Evolutionary conservation across 2,329 filamentous ascomycete genomes (phyloP), one percentile per base, ranked within the genome.

Genomic region (Arthrobotrys iridis): DNA sequence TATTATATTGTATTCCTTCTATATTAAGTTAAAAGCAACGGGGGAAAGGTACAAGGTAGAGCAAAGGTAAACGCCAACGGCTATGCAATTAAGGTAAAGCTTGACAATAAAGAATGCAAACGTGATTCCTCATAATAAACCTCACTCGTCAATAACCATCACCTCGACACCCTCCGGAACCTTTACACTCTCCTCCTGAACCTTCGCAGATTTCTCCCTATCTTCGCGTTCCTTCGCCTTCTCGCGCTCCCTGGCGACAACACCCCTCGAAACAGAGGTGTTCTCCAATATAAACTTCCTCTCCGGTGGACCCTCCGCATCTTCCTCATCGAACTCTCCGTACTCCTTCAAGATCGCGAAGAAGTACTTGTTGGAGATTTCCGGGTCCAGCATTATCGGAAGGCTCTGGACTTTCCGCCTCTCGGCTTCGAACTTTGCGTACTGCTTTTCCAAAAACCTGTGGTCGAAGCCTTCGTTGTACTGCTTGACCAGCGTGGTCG

Each of bases 331-430:
- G 4, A 13, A 33, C 4, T 67, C 57, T 4, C 70, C 70, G 22
- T 67, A 74, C 24, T 74, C 70, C 28, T 74, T 74, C 1, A 74
- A 10, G 30, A 74, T 74, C 0, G 45, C 52, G 35, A 66, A 66
- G 45, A 67, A 74, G 28, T 48, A 67, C 22, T 74, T 74, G 37
- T 74, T 74, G 0, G 24, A 52, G 7, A 74, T 55, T 11, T 30
- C 46, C 3, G 52, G 22, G 28, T 74, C 62, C 7, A 62, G n/a
- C n/a, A 74, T 45, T 20, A 67, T 62, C 8, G 62, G 62, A 2
- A 22, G 10, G 0, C 37, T 7, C 26, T 67, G 62, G 8, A 74
- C 45, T 7, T 45, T 10, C 13, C 26, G 26, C 18, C 45, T 43
- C 11, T 67, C 26, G 8, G 15, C 4, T 5, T 62, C 43, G 3